These are phyloP conservation scores for Stentor coeruleus DNA, from an alignment of 73 alveolate genomes.

Conservation along the genomic window DNA sequence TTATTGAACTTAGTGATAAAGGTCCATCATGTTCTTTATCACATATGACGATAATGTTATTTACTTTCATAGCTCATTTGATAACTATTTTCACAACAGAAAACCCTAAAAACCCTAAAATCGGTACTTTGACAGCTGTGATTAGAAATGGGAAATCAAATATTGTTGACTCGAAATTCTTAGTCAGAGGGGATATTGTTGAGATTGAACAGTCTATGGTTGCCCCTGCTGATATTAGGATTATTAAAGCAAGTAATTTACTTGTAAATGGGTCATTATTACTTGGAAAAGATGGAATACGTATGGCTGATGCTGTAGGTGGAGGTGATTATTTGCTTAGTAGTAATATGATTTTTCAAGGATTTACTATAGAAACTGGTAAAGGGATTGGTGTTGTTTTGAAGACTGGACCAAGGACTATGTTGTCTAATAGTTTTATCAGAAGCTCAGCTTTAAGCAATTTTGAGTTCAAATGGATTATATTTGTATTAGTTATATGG, in stretches of 20 bases:
- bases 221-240: constrained; percentile 1
- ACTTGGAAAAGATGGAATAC: constrained; percentile 9
- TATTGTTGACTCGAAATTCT: constrained; percentile 2
- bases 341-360: constrained; percentile 10
- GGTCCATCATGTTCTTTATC: constrained; percentile 9
- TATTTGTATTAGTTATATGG: not conserved
- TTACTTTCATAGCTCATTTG: not conserved
- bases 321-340: not conserved
- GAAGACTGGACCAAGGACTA: not conserved
- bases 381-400: constrained; percentile 19
- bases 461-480: not conserved
- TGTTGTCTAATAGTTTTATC: not conserved
- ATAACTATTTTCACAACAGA: not conserved
- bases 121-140: not conserved
- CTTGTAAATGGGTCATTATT: not conserved
- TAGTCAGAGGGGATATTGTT: constrained; percentile 4
- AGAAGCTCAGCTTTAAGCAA: not conserved
- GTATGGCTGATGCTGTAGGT: not conserved
- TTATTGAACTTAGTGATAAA: not conserved
- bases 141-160: constrained; percentile 13
- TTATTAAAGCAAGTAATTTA: not conserved
- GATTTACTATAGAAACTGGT: constrained; percentile 2
- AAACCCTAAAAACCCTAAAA: not conserved
- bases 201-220: not conserved
- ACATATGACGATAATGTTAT: not conserved